These are phyloP conservation scores for Saccharum hybrid DNA, from an alignment of 202 grass and related monocot species.

Conservation along the genomic window DNA sequence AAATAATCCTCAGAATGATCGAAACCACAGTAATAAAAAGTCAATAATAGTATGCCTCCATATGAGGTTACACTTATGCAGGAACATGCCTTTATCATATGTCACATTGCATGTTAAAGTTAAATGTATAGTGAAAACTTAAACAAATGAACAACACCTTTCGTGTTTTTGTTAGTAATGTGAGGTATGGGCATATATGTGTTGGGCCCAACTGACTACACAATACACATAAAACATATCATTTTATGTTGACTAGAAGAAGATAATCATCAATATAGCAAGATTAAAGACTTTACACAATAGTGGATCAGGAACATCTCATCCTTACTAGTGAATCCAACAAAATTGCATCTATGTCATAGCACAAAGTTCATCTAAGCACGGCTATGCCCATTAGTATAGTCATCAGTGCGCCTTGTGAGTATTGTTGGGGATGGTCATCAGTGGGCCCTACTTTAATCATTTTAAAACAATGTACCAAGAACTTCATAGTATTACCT, in stretches of 20 bases:
- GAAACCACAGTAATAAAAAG: neutral
- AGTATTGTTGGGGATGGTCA: no score
- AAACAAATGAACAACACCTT: neutral
- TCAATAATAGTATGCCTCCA: neutral
- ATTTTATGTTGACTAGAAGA: neutral
- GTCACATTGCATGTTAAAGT: no score
- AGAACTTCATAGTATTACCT: conserved; percentile 54
- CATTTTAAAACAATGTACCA: conserved; percentile 1
- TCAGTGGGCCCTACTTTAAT: neutral
- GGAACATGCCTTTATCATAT: neutral
- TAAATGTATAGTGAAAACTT: no score
- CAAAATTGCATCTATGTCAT: neutral
- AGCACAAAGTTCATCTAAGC: neutral
- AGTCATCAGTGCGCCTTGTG: neutral
- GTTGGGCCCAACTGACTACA: neutral
- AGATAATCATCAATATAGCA: conserved; percentile 26
- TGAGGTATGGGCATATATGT: neutral
- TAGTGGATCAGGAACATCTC: neutral
- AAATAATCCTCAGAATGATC: conserved; percentile 1
- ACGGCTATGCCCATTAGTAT: conserved; percentile 2
- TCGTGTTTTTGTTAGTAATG: neutral
- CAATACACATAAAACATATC: neutral
- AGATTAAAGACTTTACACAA: neutral
- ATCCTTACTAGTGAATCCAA: conserved; percentile 22
- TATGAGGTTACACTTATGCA: neutral